Evolutionary conservation across 2,329 filamentous ascomycete species (phyloP).

Genomic region (Cytospora leucostoma): DNA sequence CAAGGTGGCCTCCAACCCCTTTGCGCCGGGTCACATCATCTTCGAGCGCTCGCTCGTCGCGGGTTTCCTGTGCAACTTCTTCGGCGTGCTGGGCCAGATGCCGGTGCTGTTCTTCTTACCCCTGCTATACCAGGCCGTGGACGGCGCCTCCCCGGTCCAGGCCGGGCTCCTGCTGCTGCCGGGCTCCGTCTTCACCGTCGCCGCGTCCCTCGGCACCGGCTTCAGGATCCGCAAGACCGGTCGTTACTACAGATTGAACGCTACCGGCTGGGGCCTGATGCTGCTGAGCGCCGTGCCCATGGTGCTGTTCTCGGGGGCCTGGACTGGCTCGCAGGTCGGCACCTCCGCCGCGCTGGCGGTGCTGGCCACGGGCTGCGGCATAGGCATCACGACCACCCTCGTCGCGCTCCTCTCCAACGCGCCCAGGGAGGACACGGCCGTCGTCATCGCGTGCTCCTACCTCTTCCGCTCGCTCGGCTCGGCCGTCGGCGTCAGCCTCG

Average conservation of each 20-base stretch:
- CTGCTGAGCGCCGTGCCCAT: constrained; percentile 57
- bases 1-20: constrained; percentile 68
- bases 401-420: constrained; percentile 73
- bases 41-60: constrained; percentile 67
- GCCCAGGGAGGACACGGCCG: constrained; percentile 65
- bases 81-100: constrained; percentile 60
- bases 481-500: constrained; percentile 72
- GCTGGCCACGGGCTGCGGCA: constrained; percentile 50
- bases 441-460: constrained; percentile 78
- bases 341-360: constrained; percentile 60
- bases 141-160: constrained; percentile 62
- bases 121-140: constrained; percentile 74
- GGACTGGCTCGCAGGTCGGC: constrained; percentile 49
- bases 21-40: constrained; percentile 74
- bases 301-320: constrained; percentile 57
- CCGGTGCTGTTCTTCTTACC: constrained; percentile 72
- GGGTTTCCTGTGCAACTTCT: constrained; percentile 72
- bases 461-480: constrained; percentile 79
- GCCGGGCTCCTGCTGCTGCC: constrained; percentile 70
- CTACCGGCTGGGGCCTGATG: constrained; percentile 55
- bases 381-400: constrained; percentile 70
- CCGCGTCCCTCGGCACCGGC: constrained; percentile 65
- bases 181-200: constrained; percentile 59
- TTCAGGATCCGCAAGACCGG: constrained; percentile 70
- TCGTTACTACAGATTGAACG: constrained; percentile 69